These are phyloP conservation scores for Takakia lepidozioides DNA, from an alignment of 225 moss, liverwort and hornwort species.

Conservation along the genomic window DNA sequence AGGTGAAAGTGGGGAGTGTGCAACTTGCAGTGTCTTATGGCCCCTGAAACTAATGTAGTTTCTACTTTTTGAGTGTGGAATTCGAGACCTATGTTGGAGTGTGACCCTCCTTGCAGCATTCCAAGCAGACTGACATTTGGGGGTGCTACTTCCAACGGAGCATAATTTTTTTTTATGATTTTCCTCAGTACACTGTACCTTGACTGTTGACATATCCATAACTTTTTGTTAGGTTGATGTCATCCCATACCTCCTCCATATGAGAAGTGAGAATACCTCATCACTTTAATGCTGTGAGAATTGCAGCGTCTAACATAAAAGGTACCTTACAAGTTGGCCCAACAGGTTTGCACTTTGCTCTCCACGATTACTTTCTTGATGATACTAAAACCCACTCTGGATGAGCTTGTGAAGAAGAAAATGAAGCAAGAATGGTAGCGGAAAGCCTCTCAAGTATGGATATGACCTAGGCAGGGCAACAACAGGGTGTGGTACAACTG, in stretches of 20 bases:
- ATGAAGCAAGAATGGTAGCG: constrained; percentile 40
- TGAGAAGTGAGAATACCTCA: too few relatives aligned
- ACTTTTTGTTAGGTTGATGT: constrained; percentile 53
- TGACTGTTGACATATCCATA: constrained; percentile 53
- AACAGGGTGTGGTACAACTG: too few relatives aligned
- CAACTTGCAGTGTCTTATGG: constrained; percentile 33
- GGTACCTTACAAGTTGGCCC: constrained; percentile 47
- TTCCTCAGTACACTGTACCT: constrained; percentile 35
- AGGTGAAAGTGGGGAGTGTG: constrained; percentile 21
- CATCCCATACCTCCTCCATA: constrained; percentile 34
- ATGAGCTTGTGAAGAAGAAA: constrained; percentile 32
- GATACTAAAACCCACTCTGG: constrained; percentile 30
- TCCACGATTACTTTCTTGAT: constrained; percentile 41
- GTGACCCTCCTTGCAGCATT: constrained; percentile 47
- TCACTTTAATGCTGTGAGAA: constrained; percentile 36
- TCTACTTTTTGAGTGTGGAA: constrained; percentile 39
- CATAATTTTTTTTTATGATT: constrained; percentile 39
- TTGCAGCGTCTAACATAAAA: constrained; percentile 38
- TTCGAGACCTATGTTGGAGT: constrained; percentile 29
- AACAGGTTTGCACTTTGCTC: constrained; percentile 36
- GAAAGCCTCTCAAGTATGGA: constrained; percentile 41
- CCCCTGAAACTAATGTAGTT: constrained; percentile 46
- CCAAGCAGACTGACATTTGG: constrained; percentile 44
- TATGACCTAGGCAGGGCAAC: constrained; percentile 29
- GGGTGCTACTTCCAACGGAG: constrained; percentile 46